Percentiles rank a stretch among this genome's conserved stretches.
Conservation (phyloP, 2,329 filamentous ascomycete genomes). For the Botrytis tulipae region DNA sequence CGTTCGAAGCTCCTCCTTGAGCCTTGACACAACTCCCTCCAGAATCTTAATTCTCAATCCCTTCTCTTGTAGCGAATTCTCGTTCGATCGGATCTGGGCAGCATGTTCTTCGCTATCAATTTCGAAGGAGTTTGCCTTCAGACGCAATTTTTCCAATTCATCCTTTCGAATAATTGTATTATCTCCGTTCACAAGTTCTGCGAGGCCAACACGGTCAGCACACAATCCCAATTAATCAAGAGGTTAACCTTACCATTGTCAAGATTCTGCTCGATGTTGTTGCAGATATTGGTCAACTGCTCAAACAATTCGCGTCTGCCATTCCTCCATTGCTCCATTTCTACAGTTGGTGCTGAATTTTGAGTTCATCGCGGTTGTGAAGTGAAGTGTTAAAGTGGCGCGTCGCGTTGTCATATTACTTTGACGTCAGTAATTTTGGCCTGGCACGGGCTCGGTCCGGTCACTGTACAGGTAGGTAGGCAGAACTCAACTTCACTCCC, state of each 20-base stretch:
- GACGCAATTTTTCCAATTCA: slow-evolving; percentile 1
- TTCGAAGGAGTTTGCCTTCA: neutral
- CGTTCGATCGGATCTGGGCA: neutral
- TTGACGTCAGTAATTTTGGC: neutral
- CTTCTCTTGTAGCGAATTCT: slow-evolving; percentile 8
- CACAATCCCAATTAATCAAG: neutral
- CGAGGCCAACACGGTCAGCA: neutral
- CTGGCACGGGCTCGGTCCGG: neutral
- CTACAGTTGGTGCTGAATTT: neutral
- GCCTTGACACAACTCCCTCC: slow-evolving; percentile 15
- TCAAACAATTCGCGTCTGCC: slow-evolving; percentile 31
- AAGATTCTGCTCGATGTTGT: slow-evolving; percentile 30
- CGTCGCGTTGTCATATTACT: neutral
- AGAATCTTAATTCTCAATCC: slow-evolving; percentile 5
- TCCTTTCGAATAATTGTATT: slow-evolving; percentile 11
- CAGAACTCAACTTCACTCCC: neutral
- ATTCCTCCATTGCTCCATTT: slow-evolving; percentile 35
- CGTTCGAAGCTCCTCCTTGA: slow-evolving; percentile 25
- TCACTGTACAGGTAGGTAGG: neutral
- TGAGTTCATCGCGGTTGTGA: neutral
- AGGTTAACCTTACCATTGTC: slow-evolving; percentile 25
- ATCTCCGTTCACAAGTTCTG: slow-evolving; percentile 21
- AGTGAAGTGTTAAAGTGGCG: slow-evolving; percentile 7
- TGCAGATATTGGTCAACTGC: slow-evolving; percentile 29
- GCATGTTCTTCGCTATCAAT: neutral